These are phyloP conservation scores for Helicocarpus griseus DNA, from an alignment of 2,329 filamentous ascomycete species.

Conservation along the genomic window DNA sequence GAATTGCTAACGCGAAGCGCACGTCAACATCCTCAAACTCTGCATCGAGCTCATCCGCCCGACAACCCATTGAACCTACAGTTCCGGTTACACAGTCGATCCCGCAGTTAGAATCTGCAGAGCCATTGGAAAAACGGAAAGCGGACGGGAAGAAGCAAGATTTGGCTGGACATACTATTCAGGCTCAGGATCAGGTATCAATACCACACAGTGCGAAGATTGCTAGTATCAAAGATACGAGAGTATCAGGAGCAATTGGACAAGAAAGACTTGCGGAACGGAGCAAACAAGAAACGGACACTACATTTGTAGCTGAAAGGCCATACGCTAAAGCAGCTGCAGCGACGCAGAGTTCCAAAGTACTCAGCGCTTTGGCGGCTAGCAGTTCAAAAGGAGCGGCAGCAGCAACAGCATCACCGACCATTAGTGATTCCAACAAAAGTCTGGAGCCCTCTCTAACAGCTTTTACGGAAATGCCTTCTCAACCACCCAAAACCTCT, in stretches of 20 bases:
- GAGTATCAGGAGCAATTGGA: no score
- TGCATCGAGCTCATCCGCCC: neutral
- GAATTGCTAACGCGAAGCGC: neutral
- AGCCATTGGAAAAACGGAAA: neutral
- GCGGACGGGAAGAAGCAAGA: neutral
- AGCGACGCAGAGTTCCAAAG: neutral
- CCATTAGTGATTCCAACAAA: no score
- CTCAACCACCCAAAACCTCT: neutral
- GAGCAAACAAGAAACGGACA: neutral
- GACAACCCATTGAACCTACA: neutral
- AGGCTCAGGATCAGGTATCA: neutral
- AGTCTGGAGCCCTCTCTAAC: neutral
- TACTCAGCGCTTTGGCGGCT: neutral
- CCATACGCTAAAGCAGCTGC: neutral
- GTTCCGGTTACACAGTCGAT: neutral
- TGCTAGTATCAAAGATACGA: no score
- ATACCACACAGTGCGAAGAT: neutral
- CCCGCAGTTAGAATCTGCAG: neutral
- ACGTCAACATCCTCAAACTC: neutral
- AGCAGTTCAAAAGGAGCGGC: neutral
- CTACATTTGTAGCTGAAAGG: neutral
- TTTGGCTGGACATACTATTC: neutral
- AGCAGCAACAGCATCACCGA: neutral
- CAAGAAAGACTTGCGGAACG: neutral
- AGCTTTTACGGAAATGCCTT: neutral